Evolutionary conservation across 2,329 filamentous ascomycete genomes (phyloP).

Genomic region (Thelonectria rubi): DNA sequence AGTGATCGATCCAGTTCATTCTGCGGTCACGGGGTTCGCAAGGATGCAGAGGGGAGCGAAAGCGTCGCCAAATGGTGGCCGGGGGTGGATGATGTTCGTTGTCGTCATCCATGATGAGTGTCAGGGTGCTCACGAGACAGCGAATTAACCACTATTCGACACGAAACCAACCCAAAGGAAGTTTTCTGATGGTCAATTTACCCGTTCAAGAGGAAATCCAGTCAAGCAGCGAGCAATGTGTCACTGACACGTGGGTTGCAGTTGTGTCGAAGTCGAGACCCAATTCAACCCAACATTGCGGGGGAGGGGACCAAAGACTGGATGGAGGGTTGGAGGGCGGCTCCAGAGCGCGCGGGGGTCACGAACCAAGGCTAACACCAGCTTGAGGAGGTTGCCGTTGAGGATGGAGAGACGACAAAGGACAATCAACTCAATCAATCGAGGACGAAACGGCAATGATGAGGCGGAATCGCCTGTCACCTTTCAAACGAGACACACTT

Average conservation of each 20-base stretch:
- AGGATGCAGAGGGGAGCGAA: background rate
- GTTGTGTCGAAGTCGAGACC: background rate
- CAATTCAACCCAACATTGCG: slow-evolving; percentile 20
- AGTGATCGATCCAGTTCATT: slow-evolving; percentile 12
- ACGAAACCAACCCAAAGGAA: background rate
- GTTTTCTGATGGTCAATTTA: background rate
- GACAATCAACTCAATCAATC: background rate
- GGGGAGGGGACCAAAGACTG: slow-evolving; percentile 16
- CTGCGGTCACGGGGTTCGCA: background rate
- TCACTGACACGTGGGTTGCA: slow-evolving; percentile 20
- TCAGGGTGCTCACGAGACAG: background rate
- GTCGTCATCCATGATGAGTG: slow-evolving; percentile 17
- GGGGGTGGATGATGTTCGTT: slow-evolving; percentile 4
- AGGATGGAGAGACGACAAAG: background rate
- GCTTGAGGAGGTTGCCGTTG: background rate
- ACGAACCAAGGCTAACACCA: slow-evolving; percentile 11
- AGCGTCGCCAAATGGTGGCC: background rate
- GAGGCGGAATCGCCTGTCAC: background rate
- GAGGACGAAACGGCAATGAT: background rate
- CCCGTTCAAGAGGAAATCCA: slow-evolving; percentile 8
- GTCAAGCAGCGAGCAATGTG: background rate
- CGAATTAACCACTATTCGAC: background rate
- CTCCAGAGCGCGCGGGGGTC: slow-evolving; percentile 10
- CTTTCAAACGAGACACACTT: background rate
- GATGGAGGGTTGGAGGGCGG: slow-evolving; percentile 8